These are phyloP conservation scores for Batkoa obscura DNA, from an alignment of 371 early-diverging fungal genomes.

Conservation along the genomic window DNA sequence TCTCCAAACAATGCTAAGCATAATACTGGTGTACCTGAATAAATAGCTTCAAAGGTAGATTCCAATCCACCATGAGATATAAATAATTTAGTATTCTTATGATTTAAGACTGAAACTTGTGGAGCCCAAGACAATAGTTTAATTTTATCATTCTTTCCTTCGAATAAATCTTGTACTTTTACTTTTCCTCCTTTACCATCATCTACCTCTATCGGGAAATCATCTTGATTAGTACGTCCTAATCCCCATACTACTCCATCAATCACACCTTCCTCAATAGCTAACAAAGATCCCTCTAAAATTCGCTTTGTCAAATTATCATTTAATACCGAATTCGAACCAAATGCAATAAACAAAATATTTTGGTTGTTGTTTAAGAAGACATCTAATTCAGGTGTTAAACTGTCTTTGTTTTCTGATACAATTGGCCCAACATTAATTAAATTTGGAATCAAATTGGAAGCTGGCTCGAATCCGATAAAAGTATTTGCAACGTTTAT, in stretches of 20 bases:
- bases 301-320: background rate
- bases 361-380: background rate
- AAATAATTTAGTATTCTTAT: background rate
- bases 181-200: too few relatives aligned
- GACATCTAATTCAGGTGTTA: background rate
- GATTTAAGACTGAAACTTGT: slow-evolving; percentile 4
- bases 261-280: background rate
- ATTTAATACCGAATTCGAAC: background rate
- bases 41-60: slow-evolving; percentile 2
- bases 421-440: background rate
- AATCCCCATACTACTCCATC: slow-evolving; percentile 7
- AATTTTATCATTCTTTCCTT: background rate
- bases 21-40: slow-evolving; percentile 4
- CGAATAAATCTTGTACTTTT: background rate
- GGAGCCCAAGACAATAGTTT: slow-evolving; percentile 3
- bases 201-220: background rate
- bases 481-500: background rate
- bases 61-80: slow-evolving; percentile 7
- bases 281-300: background rate
- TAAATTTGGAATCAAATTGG: background rate
- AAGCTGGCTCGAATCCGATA: background rate
- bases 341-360: background rate
- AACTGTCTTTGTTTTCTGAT: background rate
- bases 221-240: background rate
- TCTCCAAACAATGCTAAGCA: slow-evolving; percentile 2